Conservation (phyloP, 2,329 filamentous ascomycete genomes). For the Cercospora janseana region DNA sequence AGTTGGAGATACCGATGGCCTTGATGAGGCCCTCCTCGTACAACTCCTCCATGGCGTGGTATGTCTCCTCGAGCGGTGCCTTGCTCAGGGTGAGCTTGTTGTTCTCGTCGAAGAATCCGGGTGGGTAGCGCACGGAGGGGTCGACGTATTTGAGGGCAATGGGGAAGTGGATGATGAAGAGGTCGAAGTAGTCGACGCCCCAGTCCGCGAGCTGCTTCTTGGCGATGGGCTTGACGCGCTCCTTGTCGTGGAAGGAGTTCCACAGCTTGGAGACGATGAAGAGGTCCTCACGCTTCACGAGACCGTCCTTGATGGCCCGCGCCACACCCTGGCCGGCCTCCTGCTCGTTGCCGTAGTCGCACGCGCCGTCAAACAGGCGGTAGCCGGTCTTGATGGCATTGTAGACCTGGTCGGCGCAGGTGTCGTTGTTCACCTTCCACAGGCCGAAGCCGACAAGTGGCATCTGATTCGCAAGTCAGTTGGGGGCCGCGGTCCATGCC, state of each 20-base stretch:
- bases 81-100: conserved; percentile 64
- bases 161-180: conserved; percentile 79
- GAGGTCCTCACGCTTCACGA: conserved; percentile 81
- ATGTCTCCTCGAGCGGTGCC: conserved; percentile 76
- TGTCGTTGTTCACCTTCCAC: conserved; percentile 78
- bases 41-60: conserved; percentile 74
- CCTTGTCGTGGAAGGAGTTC: conserved; percentile 80
- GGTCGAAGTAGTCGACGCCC: conserved; percentile 84
- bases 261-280: conserved; percentile 89
- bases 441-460: conserved; percentile 74
- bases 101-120: conserved; percentile 68
- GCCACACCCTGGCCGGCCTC: conserved; percentile 74
- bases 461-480: conserved; percentile 52
- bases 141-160: conserved; percentile 82
- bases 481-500: too few relatives aligned
- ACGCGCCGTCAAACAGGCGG: conserved; percentile 60
- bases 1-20: conserved; percentile 81
- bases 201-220: conserved; percentile 77
- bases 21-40: conserved; percentile 66
- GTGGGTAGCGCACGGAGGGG: conserved; percentile 74
- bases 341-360: conserved; percentile 79
- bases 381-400: conserved; percentile 64
- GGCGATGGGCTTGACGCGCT: conserved; percentile 72
- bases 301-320: conserved; percentile 74
- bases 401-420: conserved; percentile 73